These are phyloP conservation scores for Cyberlindnera suaveolens DNA, from an alignment of 805 yeast species.

Conservation along the genomic window DNA sequence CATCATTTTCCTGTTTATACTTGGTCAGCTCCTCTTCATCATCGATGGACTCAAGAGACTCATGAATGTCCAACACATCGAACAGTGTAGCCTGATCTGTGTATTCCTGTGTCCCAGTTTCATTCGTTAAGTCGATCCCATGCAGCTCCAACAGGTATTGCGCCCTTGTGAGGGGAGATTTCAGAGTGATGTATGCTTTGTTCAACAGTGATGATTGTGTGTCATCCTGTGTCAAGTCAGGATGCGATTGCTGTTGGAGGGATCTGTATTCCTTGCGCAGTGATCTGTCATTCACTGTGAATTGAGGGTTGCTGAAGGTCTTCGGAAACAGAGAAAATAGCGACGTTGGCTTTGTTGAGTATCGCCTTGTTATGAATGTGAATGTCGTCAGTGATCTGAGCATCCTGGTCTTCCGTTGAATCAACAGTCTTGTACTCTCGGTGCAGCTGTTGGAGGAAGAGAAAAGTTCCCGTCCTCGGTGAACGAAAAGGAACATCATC, in stretches of 20 bases:
- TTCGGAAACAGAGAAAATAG: constrained; percentile 64
- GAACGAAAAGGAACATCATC: too few species aligned
- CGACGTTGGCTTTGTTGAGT: neutral
- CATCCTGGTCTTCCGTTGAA: too few species aligned
- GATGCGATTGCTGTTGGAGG: constrained; percentile 74
- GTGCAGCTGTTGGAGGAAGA: too few species aligned
- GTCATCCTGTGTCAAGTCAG: constrained; percentile 46
- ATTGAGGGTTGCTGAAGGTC: constrained; percentile 68
- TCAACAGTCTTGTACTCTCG: too few species aligned
- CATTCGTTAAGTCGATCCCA: constrained; percentile 52
- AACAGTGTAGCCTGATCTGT: constrained; percentile 45
- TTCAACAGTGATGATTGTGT: constrained; percentile 53
- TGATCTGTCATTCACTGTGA: constrained; percentile 45
- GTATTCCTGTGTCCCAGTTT: constrained; percentile 38
- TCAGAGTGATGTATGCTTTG: constrained; percentile 68
- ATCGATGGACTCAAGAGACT: constrained; percentile 63
- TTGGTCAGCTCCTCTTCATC: constrained; percentile 50
- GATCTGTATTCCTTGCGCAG: constrained; percentile 70
- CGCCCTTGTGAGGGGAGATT: constrained; percentile 65
- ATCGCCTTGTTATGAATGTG: too few species aligned
- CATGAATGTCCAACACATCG: constrained; percentile 81
- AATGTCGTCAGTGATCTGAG: too few species aligned
- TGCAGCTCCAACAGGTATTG: constrained; percentile 43
- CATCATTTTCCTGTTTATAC: constrained; percentile 50
- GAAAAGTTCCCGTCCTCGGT: too few species aligned